These are phyloP conservation scores for Xylaria sp. DNA, from an alignment of 2,329 filamentous ascomycete genomes.

Conservation along the genomic window DNA sequence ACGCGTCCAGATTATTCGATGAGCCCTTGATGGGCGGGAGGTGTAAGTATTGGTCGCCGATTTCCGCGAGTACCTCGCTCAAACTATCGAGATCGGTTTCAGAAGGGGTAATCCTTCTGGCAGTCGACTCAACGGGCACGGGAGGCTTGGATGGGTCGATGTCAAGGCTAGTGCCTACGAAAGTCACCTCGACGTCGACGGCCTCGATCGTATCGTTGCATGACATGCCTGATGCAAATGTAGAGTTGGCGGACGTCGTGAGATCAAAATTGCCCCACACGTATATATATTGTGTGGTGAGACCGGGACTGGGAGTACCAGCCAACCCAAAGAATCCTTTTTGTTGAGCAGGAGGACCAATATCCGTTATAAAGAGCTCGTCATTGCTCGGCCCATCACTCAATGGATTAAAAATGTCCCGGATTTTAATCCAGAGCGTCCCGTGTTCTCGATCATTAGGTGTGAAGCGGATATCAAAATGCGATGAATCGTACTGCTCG, in stretches of 20 bases:
- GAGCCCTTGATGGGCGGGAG: not conserved
- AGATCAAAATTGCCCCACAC: slow-evolving; percentile 14
- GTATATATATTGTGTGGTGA: too few species aligned
- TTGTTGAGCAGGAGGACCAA: too few species aligned
- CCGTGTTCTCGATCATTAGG: too few species aligned
- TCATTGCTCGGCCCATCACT: too few species aligned
- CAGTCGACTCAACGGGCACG: not conserved
- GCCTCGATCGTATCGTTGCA: slow-evolving; percentile 55
- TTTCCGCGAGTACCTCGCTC: too few species aligned
- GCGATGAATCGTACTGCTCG: not conserved
- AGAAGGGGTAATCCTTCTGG: not conserved
- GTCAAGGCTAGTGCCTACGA: slow-evolving; percentile 36
- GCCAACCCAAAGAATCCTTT: too few species aligned
- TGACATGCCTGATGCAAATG: slow-evolving; percentile 50
- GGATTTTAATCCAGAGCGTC: too few species aligned
- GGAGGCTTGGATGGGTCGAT: slow-evolving; percentile 38
- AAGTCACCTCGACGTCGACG: slow-evolving; percentile 39
- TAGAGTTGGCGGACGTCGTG: slow-evolving; percentile 40
- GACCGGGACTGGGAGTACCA: too few species aligned
- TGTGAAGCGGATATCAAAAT: not conserved
- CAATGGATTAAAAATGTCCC: too few species aligned
- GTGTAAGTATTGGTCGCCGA: too few species aligned
- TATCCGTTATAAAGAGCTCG: too few species aligned
- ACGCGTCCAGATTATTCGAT: slow-evolving; percentile 32
- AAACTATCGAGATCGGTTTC: too few species aligned